Evolutionary conservation across 2,329 filamentous ascomycete genomes (phyloP).

Genomic region (Pseudocercospora cruenta): DNA sequence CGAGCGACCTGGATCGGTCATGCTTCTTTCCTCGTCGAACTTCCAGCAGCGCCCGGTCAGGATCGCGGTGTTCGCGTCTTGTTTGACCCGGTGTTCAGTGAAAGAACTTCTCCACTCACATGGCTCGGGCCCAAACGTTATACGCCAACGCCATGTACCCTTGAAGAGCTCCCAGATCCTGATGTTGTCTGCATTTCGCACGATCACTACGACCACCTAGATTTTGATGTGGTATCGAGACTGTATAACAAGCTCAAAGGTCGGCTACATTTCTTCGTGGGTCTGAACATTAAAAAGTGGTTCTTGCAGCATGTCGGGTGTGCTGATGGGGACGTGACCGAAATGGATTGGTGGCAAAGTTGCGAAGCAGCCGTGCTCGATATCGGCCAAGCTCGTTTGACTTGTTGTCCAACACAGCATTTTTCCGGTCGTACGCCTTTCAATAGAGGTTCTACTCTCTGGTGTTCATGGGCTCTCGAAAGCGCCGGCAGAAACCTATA

Average conservation of each 20-base stretch:
- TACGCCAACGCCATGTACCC: constrained; percentile 53
- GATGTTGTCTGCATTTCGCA: constrained; percentile 59
- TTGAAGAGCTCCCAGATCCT: constrained; percentile 55
- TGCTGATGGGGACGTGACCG: constrained; percentile 45
- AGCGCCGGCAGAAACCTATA: constrained; percentile 43
- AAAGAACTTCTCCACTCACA: constrained; percentile 52
- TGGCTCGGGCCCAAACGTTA: constrained; percentile 57
- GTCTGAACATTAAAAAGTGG: constrained; percentile 45
- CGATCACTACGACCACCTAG: constrained; percentile 61
- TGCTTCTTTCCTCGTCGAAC: constrained; percentile 55
- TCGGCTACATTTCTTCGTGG: constrained; percentile 48
- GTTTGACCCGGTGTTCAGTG: constrained; percentile 59
- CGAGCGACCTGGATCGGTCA: constrained; percentile 59
- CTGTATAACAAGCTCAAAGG: constrained; percentile 45
- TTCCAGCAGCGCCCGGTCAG: constrained; percentile 35
- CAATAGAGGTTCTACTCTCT: constrained; percentile 48
- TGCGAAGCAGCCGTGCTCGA: constrained; percentile 40
- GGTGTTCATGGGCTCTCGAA: constrained; percentile 54
- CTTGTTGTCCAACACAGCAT: constrained; percentile 55
- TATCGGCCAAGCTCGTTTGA: constrained; percentile 44
- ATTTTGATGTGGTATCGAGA: constrained; percentile 49
- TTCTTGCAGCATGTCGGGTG: constrained; percentile 46
- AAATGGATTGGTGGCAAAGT: constrained; percentile 58
- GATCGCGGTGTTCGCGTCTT: constrained; percentile 51
- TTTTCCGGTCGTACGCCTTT: constrained; percentile 47